phyloP scores from a whole-genome alignment of 495 filamentous ascomycete species.

The Collariella sp. region DNA sequence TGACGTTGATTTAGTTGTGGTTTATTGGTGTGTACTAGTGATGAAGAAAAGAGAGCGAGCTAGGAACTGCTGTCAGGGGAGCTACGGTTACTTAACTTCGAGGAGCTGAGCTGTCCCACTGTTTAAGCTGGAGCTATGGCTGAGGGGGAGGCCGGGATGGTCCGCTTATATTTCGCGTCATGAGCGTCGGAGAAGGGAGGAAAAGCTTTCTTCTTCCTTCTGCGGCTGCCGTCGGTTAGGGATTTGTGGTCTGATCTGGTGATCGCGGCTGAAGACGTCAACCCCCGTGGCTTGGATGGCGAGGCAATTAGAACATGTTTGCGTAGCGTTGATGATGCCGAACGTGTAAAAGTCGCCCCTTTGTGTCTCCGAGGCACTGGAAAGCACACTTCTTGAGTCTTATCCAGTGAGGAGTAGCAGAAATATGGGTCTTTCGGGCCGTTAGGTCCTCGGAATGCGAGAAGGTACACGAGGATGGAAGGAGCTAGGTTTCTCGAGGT shows the following conservation, averaged over 20 bases:
- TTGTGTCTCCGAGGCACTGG: not conserved
- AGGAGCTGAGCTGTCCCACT: not conserved
- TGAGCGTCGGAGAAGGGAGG: not conserved
- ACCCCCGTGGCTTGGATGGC: too few relatives aligned
- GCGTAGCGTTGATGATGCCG: not conserved
- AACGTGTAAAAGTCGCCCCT: not conserved
- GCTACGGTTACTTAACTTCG: not conserved
- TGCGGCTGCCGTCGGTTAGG: too few relatives aligned
- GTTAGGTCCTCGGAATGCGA: too few relatives aligned
- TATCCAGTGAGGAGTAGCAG: not conserved
- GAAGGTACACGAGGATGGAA: too few relatives aligned
- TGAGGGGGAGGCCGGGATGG: not conserved
- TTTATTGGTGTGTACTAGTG: not conserved
- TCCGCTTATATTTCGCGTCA: not conserved
- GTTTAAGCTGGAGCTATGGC: not conserved
- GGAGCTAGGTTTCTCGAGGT: too few relatives aligned
- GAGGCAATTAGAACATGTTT: not conserved
- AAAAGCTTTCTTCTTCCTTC: too few relatives aligned
- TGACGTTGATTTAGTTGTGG: not conserved
- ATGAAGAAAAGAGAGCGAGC: not conserved
- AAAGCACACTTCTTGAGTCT: not conserved
- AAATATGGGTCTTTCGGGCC: too few relatives aligned
- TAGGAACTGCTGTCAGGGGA: not conserved
- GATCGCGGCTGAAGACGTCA: too few relatives aligned
- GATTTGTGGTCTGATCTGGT: too few relatives aligned